Base-by-base conservation (phyloP, 2,329 filamentous ascomycete species). In the Fusarium falciforme region DNA sequence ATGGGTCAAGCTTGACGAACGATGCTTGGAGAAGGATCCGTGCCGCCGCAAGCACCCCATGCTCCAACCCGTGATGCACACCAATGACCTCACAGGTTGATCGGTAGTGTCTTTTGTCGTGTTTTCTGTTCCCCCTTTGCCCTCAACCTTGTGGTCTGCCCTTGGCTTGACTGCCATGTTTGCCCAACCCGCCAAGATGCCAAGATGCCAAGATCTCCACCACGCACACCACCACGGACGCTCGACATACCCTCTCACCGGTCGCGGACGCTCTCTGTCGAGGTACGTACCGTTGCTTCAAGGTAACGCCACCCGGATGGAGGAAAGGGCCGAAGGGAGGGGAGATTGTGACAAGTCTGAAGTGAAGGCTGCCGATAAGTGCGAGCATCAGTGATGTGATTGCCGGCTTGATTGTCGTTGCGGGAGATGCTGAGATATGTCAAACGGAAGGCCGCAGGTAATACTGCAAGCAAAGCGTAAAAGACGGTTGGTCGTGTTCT, bases 161-260 rank as follows among this genome's bases (percentile, higher is more conserved):
- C 35, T 65, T 35, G 42, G 47, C 40, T 65, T 63, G 58, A 38
- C 25, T 62, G 66, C 42, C 68, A 64, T 60, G 65, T 73, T 76
- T 69, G 67, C 61, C 44, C 60, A 60, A 38, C 47, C 27, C 47
- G 72, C 67, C 70, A 75, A 68, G 64, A 40, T 58, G 76, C 76
- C 76, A 77, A 77, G 76, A 36, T 67, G 61, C 66, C 66, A 76
- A 71, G 65, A 75, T 66, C 61, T 38, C 76, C 76, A 75, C 74
- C 38, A 27, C 44, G 64, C 72, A 77, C 75, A 77, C 76, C 76
- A 76, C 76, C 61, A 69, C 25, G 33, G 47, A 73, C 63, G 65
- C 66, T 67, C 61, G 33, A 66, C 61, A 76, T 65, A 61, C 61
- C 59, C 40, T 61, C 42, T 64, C 59, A 61, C 67, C 60, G 55